Base-by-base conservation (phyloP, 2,329 filamentous ascomycete genomes). In the Aspergillus proliferans region DNA sequence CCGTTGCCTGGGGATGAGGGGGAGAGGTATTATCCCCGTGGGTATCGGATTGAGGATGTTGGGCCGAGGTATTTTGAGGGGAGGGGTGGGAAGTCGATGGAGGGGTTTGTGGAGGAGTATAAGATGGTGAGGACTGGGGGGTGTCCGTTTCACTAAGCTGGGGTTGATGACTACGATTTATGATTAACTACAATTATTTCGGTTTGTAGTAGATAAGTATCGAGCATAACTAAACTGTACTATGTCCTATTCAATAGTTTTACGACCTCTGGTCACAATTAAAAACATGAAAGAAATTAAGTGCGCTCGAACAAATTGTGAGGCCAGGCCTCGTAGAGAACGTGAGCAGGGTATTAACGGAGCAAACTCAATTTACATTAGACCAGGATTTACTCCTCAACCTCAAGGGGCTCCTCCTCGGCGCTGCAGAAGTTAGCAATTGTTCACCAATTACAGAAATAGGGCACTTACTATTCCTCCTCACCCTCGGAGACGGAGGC, bases 401-500 rank as follows among this genome's bases (percentile, higher is more conserved):
- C 76, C 73, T 88, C 85, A 56, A 82, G 65, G 63, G 84, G 84
- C 58, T 79, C 81, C 76, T 95, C 91, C 80, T 93, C 89, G 66
- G 86, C 87, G 68, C 67, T 67, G 53, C 45, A 47, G 38, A 36
- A 26, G 53, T 65, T 55, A 65, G 64, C 30, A 6, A 22, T 28
- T 21, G 10, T 45, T 24, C 43, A 44, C 15, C n/a, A 19, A 7
- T 26, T 34, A 45, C 15, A 38, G 24, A 44, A 14, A 39, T 3
- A 22, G 42, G 46, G 47, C 55, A 59, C 68, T 68, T 75, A 76
- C 71, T 94, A 91, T 72, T 95, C 90, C 78, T 95, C 91, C 78
- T 97, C 92, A 65, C 89, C 92, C 77, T 98, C 93, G 54, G 93
- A 94, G 76, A 96, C 84, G 68, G 88, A 88, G 72, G 93, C 93